Conservation (phyloP, 2,329 filamentous ascomycete species). For the Hirsutella thompsonii region DNA sequence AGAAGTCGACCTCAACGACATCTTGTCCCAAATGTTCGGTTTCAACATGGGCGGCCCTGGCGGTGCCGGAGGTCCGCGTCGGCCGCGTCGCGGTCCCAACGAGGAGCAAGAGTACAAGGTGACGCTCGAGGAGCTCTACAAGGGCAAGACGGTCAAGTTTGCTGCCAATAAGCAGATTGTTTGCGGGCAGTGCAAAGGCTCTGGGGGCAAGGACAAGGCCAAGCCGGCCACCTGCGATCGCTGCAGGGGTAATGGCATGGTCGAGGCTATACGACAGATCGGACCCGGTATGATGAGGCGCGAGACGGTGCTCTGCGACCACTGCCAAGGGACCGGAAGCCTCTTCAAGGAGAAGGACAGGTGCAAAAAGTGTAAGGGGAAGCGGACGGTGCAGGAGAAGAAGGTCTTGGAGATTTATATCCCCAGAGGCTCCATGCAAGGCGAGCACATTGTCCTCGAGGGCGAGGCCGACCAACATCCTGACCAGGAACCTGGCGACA, state of each 20-base stretch:
- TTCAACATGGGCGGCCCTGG: conserved; percentile 52
- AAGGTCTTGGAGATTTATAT: conserved; percentile 97
- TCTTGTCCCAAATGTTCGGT: conserved; percentile 85
- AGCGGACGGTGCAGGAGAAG: conserved; percentile 71
- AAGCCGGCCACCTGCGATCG: conserved; percentile 72
- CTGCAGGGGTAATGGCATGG: conserved; percentile 70
- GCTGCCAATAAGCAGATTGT: conserved; percentile 88
- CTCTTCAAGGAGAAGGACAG: conserved; percentile 93
- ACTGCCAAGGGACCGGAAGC: conserved; percentile 74
- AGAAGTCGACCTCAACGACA: conserved; percentile 82
- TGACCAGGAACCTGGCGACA: conserved; percentile 80
- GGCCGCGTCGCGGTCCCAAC: conserved; percentile 60
- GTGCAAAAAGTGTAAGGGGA: conserved; percentile 98
- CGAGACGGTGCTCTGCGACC: conserved; percentile 65
- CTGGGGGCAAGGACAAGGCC: conserved; percentile 82
- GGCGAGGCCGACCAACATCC: conserved; percentile 91
- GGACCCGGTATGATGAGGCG: conserved; percentile 79
- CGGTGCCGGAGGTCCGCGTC: conserved; percentile 40
- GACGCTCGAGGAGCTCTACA: conserved; percentile 88
- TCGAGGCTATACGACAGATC: conserved; percentile 67
- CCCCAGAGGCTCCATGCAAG: conserved; percentile 71
- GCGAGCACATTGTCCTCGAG: conserved; percentile 79
- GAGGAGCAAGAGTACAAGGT: conserved; percentile 90
- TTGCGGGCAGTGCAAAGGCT: conserved; percentile 77
- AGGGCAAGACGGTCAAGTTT: conserved; percentile 96